Conservation (phyloP, 1,284 basidiomycete genomes). For the Fomitiporia mediterranea region DNA sequence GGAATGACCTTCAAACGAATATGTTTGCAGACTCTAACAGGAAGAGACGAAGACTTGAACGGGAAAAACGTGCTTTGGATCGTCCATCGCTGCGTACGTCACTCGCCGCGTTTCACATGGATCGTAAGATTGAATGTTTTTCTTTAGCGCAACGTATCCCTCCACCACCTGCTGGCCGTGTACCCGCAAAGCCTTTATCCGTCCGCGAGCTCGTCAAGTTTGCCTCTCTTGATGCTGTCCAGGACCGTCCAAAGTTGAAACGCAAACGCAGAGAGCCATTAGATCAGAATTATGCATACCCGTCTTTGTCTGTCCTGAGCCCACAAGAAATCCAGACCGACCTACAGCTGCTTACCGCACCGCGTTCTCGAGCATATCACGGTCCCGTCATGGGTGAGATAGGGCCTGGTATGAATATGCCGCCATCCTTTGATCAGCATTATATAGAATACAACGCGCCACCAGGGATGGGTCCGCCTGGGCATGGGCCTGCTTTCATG, state of each 20-base stretch:
- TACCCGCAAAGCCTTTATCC: conserved; percentile 26
- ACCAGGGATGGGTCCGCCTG: conserved; percentile 11
- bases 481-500: conserved; percentile 6
- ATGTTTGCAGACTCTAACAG: conserved; percentile 82
- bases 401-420: conserved; percentile 13
- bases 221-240: conserved; percentile 26
- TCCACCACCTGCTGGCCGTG: conserved; percentile 29
- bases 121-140: not conserved
- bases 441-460: conserved; percentile 14
- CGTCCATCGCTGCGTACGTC: conserved; percentile 62
- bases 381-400: conserved; percentile 12
- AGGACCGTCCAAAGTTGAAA: conserved; percentile 12
- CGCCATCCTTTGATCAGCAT: conserved; percentile 15
- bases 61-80: conserved; percentile 72
- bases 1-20: conserved; percentile 71
- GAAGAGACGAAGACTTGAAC: conserved; percentile 74
- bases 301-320: conserved; percentile 17
- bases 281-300: conserved; percentile 14
- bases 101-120: not conserved
- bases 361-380: conserved; percentile 8
- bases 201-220: conserved; percentile 35
- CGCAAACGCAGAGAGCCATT: conserved; percentile 17
- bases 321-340: conserved; percentile 21
- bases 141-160: conserved; percentile 34
- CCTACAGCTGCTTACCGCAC: conserved; percentile 11